These are phyloP conservation scores for Rhododendron vialii DNA, from an alignment of 148 eudicot genomes.

Conservation along the genomic window DNA sequence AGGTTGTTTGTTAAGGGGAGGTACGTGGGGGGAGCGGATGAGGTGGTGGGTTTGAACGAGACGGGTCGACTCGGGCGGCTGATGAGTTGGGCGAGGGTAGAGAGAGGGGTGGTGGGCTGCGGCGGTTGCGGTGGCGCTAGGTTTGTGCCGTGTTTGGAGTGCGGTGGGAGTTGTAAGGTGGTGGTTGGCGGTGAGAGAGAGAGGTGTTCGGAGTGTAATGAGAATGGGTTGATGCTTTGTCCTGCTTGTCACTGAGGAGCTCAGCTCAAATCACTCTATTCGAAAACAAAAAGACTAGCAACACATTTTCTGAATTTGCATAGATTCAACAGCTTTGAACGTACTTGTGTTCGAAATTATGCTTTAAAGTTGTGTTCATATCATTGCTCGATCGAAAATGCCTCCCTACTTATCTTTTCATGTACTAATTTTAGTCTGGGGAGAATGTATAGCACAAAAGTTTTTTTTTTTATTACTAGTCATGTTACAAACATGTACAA, in stretches of 20 bases:
- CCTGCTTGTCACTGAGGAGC: slow-evolving; percentile 37
- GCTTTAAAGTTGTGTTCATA: too few species aligned
- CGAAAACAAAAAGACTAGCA: too few species aligned
- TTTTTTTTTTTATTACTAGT: too few species aligned
- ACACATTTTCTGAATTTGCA: too few species aligned
- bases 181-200: slow-evolving; percentile 41
- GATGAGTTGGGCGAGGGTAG: slow-evolving; percentile 60
- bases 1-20: slow-evolving; percentile 83
- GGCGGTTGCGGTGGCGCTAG: slow-evolving; percentile 91
- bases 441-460: neutral
- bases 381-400: neutral
- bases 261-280: too few species aligned
- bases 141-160: slow-evolving; percentile 83
- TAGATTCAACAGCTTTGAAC: neutral
- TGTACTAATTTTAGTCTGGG: neutral
- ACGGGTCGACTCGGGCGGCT: slow-evolving; percentile 64
- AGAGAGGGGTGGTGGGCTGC: slow-evolving; percentile 77
- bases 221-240: slow-evolving; percentile 84
- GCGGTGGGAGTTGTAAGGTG: slow-evolving; percentile 89
- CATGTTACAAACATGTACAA: neutral
- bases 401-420: too few species aligned
- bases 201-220: slow-evolving; percentile 81
- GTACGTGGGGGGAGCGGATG: slow-evolving; percentile 78
- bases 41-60: slow-evolving; percentile 81
- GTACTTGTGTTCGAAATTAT: too few species aligned